Base-by-base conservation (phyloP, 139 green algal species). In the Spirogloea muscicola region DNA sequence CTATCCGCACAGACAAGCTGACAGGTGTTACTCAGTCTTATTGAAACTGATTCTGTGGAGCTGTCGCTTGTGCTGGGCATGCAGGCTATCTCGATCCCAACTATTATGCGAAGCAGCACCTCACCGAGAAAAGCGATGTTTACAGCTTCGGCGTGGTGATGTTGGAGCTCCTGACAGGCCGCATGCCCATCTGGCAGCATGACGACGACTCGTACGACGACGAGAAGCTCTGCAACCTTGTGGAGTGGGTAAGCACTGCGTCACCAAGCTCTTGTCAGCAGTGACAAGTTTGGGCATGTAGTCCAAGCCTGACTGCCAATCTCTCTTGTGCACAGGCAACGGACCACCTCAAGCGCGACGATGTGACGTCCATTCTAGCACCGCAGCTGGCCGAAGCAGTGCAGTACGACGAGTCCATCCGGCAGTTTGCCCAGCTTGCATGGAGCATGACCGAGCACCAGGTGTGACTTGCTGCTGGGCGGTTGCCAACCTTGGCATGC, bases 161-260 rank as follows among this genome's bases (percentile, higher is more conserved):
- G 52, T 39, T 77, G 29, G 55, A 63, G 21, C 55, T 71, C 38
- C 5, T 77, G 38, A 59, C 69, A 5, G 69, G 69, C 33, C 21
- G 60, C 10, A 33, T 64, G 9, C 55, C 69, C 36, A 48, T 77
- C 60, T 76, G 67, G 67, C 43, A 43, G 67, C 13, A 76, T 16
- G 33, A 16, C 49, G 7, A 25, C 55, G 4, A 34, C 25, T 44
- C 3, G 7, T 44, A 61, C 18, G 48, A 67, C 31, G 51, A 44
- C 27, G 65, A 74, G 2, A 40, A 43, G 39, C 64, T 61, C 29
- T 39, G 65, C 10, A 58, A 63, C 49, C 67, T 76, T 5, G 49
- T 51, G 7, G 67, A 76, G 33, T 76, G 67, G 67, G 67, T 76
- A 34, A 64, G 57, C n/a, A n/a, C n/a, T n/a, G n/a, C n/a, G n/a